These are phyloP conservation scores for Yamadazyma mexicana DNA, from an alignment of 1,139 yeast genomes.

Conservation along the genomic window DNA sequence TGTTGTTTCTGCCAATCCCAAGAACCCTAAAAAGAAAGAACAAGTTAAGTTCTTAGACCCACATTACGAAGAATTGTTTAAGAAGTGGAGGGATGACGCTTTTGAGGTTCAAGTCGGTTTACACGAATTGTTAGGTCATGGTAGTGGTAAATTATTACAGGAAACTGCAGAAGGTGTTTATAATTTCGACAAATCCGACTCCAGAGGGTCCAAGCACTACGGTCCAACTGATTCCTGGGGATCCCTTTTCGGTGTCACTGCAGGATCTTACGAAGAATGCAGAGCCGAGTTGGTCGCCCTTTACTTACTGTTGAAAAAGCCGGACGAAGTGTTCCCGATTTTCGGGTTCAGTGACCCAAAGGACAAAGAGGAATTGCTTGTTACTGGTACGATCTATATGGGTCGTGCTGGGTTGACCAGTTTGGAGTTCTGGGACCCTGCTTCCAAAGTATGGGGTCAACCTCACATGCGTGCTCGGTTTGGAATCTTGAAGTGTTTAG, in stretches of 20 bases:
- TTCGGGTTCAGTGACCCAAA: conserved; percentile 62
- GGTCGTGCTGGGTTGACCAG: conserved; percentile 84
- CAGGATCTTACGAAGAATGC: conserved; percentile 90
- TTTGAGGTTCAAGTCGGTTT: conserved; percentile 93
- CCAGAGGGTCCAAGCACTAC: conserved; percentile 69
- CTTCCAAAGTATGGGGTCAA: conserved; percentile 84
- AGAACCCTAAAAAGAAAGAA: conserved; percentile 63
- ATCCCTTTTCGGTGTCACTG: conserved; percentile 72
- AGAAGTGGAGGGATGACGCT: conserved; percentile 75
- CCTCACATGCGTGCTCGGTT: conserved; percentile 95
- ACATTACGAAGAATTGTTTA: conserved; percentile 54
- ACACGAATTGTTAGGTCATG: conserved; percentile 91
- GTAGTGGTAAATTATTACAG: conserved; percentile 77
- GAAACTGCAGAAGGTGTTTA: conserved; percentile 63
- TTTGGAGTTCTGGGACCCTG: conserved; percentile 85
- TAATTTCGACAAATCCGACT: conserved; percentile 71
- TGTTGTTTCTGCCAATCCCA: conserved; percentile 66
- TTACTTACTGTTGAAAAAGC: conserved; percentile 68
- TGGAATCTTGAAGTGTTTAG: conserved; percentile 74
- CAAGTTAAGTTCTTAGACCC: conserved; percentile 65
- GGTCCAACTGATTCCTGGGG: conserved; percentile 89
- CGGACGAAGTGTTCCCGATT: conserved; percentile 58
- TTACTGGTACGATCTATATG: conserved; percentile 75
- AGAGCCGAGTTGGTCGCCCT: conserved; percentile 90
- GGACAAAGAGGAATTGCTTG: conserved; percentile 64